Conservation (phyloP, 2,329 filamentous ascomycete species). For the Knoxdaviesia proteae region DNA sequence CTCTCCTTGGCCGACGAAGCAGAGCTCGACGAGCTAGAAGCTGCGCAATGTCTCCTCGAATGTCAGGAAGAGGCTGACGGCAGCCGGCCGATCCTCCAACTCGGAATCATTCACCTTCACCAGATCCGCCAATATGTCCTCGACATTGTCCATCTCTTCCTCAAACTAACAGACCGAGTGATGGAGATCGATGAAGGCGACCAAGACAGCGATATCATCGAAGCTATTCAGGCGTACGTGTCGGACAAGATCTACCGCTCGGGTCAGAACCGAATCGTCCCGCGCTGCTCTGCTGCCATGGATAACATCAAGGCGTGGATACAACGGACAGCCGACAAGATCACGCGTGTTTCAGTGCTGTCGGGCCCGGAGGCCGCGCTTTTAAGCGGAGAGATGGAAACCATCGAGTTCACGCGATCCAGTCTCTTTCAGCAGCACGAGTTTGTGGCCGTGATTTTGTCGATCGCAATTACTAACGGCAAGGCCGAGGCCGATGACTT, state of each 20-base stretch:
- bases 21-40: constrained; percentile 74
- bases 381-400: constrained; percentile 47
- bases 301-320: constrained; percentile 57
- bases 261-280: constrained; percentile 39
- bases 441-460: constrained; percentile 59
- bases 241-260: constrained; percentile 31
- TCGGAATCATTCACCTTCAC: constrained; percentile 73
- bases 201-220: constrained; percentile 18
- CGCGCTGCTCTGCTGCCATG: constrained; percentile 60
- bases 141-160: constrained; percentile 61
- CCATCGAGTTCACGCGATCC: constrained; percentile 57
- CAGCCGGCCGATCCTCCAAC: constrained; percentile 54
- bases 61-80: constrained; percentile 49
- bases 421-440: constrained; percentile 84
- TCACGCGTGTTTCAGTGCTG: constrained; percentile 55
- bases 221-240: constrained; percentile 29
- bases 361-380: constrained; percentile 35
- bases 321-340: constrained; percentile 51
- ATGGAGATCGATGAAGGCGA: constrained; percentile 34
- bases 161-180: constrained; percentile 37
- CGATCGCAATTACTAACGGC: constrained; percentile 55
- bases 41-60: constrained; percentile 55
- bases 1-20: constrained; percentile 72
- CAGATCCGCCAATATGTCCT: constrained; percentile 65
- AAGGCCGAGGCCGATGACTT: constrained; percentile 56